Evolutionary conservation across 805 yeast genomes (phyloP).

Genomic region (Torulaspora delbrueckii): DNA sequence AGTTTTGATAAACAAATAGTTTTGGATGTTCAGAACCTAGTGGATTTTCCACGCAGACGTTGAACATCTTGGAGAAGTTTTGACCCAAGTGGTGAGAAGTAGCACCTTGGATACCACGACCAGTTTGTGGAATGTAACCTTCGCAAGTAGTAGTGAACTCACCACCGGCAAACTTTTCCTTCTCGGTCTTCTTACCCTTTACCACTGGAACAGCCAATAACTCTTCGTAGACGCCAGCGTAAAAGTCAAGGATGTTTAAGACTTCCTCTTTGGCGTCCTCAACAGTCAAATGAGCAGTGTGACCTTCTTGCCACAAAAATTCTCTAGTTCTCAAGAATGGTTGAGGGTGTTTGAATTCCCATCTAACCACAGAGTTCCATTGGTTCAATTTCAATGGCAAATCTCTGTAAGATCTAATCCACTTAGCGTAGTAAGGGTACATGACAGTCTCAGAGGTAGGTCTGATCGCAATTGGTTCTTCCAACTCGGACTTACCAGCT

Average conservation of each 20-base stretch:
- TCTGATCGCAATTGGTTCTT: conserved; percentile 97
- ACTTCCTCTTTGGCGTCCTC: conserved; percentile 84
- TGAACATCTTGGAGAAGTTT: conserved; percentile 98
- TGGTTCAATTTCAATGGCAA: conserved; percentile 94
- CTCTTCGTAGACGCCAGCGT: conserved; percentile 80
- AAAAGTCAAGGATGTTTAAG: conserved; percentile 75
- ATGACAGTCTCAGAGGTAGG: conserved; percentile 99
- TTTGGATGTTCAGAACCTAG: conserved; percentile 83
- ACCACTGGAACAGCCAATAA: conserved; percentile 95
- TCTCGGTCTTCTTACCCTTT: conserved; percentile 92
- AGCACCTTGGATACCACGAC: conserved; percentile 99
- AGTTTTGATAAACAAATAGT: conserved; percentile 88
- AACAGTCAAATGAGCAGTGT: conserved; percentile 87
- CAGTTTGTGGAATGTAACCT: conserved; percentile 96
- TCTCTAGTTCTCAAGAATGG: conserved; percentile 98
- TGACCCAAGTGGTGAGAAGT: conserved; percentile 97
- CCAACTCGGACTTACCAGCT: conserved; percentile 91
- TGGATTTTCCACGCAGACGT: conserved; percentile 93
- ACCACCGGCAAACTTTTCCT: conserved; percentile 98
- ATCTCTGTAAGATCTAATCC: conserved; percentile 98
- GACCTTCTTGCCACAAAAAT: conserved; percentile 99
- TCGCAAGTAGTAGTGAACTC: conserved; percentile 91
- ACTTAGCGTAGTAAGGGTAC: conserved; percentile 98
- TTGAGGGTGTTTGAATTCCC: conserved; percentile 99
- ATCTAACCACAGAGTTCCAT: conserved; percentile 99